These are phyloP conservation scores for Amanita jacksonii DNA, from an alignment of 768 basidiomycete genomes.

Conservation along the genomic window DNA sequence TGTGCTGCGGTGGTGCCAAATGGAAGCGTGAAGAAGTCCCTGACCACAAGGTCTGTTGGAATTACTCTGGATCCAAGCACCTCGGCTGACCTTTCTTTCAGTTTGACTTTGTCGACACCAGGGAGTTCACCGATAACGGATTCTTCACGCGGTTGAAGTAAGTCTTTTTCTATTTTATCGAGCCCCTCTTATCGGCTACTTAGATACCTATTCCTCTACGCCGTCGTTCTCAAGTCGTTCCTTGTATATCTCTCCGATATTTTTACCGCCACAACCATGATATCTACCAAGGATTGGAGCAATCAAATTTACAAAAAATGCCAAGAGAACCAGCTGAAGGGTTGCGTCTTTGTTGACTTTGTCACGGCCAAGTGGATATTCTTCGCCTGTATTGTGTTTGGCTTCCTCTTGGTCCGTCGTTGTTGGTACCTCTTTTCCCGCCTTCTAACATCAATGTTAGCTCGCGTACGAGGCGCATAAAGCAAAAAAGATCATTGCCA, in stretches of 20 bases:
- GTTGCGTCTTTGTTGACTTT: conserved; percentile 84
- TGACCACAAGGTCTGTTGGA: conserved; percentile 80
- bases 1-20: conserved; percentile 63
- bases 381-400: conserved; percentile 96
- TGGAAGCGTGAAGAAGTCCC: conserved; percentile 98
- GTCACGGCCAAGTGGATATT: conserved; percentile 91
- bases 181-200: not conserved
- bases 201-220: conserved; percentile 90
- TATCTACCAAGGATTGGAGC: conserved; percentile 83
- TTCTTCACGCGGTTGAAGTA: conserved; percentile 84
- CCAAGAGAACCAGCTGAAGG: conserved; percentile 36
- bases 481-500: conserved; percentile 86
- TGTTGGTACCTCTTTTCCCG: not conserved
- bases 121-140: conserved; percentile 85
- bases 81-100: conserved; percentile 26
- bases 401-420: conserved; percentile 78
- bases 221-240: conserved; percentile 91
- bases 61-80: not conserved
- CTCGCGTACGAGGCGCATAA: conserved; percentile 90
- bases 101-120: conserved; percentile 96
- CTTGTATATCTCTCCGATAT: conserved; percentile 97
- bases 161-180: conserved; percentile 15
- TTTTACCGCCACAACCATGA: conserved; percentile 95
- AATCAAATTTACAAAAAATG: conserved; percentile 85
- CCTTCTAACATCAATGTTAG: conserved; percentile 27